These are phyloP conservation scores for Lepraria neglecta DNA, from an alignment of 495 filamentous ascomycete species.

Conservation along the genomic window DNA sequence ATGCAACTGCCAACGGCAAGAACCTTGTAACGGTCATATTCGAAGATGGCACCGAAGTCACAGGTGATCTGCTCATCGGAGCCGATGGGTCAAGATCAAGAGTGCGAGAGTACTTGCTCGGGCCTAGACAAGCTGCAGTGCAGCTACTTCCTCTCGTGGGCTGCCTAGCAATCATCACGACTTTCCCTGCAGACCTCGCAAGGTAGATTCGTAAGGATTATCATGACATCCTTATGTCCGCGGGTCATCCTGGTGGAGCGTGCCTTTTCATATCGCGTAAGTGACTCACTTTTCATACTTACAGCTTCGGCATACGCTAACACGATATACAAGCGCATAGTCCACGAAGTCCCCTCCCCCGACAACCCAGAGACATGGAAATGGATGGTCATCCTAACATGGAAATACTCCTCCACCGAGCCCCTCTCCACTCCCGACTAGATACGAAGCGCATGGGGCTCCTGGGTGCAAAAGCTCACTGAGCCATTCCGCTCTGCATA, in stretches of 20 bases:
- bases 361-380: slow-evolving; percentile 40
- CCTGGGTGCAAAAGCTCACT: slow-evolving; percentile 2
- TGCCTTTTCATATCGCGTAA: too few species aligned
- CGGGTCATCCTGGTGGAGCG: too few species aligned
- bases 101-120: slow-evolving; percentile 36
- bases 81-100: slow-evolving; percentile 41
- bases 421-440: neutral
- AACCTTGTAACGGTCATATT: slow-evolving; percentile 34
- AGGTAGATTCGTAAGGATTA: too few species aligned
- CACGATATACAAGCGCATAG: neutral
- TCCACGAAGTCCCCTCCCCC: slow-evolving; percentile 37
- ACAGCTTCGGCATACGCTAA: too few species aligned
- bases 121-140: slow-evolving; percentile 15
- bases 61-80: slow-evolving; percentile 37
- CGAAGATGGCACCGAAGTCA: slow-evolving; percentile 35
- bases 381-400: slow-evolving; percentile 27
- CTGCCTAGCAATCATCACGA: neutral
- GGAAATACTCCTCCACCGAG: neutral
- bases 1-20: slow-evolving; percentile 12
- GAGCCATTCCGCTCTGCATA: slow-evolving; percentile 41
- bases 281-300: too few species aligned
- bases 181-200: too few species aligned
- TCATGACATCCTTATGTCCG: too few species aligned
- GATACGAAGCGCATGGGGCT: slow-evolving; percentile 4
- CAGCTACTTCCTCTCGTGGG: slow-evolving; percentile 12